Evolutionary conservation across 1,139 yeast species (phyloP), one percentile per base, ranked within the genome.

Genomic region (Geotrichum reessii): DNA sequence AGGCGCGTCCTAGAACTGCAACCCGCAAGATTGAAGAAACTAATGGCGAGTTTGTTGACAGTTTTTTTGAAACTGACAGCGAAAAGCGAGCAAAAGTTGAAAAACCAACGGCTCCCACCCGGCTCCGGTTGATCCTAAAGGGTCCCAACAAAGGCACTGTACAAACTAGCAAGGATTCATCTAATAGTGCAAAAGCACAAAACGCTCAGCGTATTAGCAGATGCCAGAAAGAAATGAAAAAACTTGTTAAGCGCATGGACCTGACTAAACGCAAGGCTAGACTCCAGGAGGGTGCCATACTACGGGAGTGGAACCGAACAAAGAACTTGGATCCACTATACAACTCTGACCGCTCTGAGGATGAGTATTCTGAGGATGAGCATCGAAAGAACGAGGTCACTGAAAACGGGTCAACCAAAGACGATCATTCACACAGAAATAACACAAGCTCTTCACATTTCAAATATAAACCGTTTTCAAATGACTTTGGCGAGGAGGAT

Each of bases 281-380:
- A 44, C 61, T 59, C 42, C 47, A 47, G 19, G 65, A 65, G 25
- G 71, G 73, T 11, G 59, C 71, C 9, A 50, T 72, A 12, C 59
- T 59, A 42, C 62, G 67, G 7, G 64, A 68, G 11, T 72, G 74
- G 74, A 53, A 55, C 12, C 61, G 60, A 50, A 70, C 71, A 55
- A 65, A 64, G 47, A 66, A 65, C 28, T 50, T 67, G 12, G 74
- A 72, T 53, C 71, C 75, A 14, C 58, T 71, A 8, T 70, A 69
- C 53, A 63, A 70, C 44, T 71, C 74, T 7, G 75, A 72, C 48
- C 50, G 28, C 37, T 58, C 57, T 4, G 54, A 57, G 12, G 52
- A 50, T 7, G 33, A 21, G 19, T 51, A 42, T 37, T 58, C 57
- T 7, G 54, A 57, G 12, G 52, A 50, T 6, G 33, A 21, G 17